phyloP scores from a whole-genome alignment of 768 basidiomycete species.

The Podaxis sp. region DNA sequence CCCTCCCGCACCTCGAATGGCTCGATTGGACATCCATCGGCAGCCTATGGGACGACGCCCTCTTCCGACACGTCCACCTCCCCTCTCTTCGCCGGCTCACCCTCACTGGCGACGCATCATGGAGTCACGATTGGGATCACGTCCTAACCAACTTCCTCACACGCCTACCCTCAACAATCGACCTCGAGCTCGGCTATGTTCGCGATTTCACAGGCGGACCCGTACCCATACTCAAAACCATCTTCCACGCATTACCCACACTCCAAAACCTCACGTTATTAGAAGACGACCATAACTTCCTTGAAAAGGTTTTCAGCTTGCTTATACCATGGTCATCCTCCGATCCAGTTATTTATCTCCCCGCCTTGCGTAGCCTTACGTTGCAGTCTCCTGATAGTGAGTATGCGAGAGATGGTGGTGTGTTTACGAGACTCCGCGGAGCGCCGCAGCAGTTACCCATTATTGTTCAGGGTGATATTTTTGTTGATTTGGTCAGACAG shows the following conservation, averaged over 20 bases:
- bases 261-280: neutral
- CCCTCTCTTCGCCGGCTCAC: neutral
- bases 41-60: conserved; percentile 10
- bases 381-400: neutral
- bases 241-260: conserved; percentile 2
- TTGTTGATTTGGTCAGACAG: conserved; percentile 1
- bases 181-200: conserved; percentile 4
- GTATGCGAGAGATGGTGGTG: neutral
- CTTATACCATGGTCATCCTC: conserved; percentile 4
- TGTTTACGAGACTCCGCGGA: conserved; percentile 8
- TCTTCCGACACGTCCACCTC: conserved; percentile 4
- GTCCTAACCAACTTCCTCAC: neutral
- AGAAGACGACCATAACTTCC: conserved; percentile 6
- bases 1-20: conserved; percentile 1
- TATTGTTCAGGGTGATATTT: conserved; percentile 1
- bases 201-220: neutral
- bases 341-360: neutral
- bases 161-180: neutral
- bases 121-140: conserved; percentile 6
- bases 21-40: conserved; percentile 4
- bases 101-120: neutral
- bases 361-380: neutral
- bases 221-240: neutral
- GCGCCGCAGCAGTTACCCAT: neutral
- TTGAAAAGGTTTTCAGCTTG: neutral